Evolutionary conservation across 1,284 basidiomycete species (phyloP), one percentile per base, ranked within the genome.

Genomic region (Cryptococcus jaspeensis): DNA sequence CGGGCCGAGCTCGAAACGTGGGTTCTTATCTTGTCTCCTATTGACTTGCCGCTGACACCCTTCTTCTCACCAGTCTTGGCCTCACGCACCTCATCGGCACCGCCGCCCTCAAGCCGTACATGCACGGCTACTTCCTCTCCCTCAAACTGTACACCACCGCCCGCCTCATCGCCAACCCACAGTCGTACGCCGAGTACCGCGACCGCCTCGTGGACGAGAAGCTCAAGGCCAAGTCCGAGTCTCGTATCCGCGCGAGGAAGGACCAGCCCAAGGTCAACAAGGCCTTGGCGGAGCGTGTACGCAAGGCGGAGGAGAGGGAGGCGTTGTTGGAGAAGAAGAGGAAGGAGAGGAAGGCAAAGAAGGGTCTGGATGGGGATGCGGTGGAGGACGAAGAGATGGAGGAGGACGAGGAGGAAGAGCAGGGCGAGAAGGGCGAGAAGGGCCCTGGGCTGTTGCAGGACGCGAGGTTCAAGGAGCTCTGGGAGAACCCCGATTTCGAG

Each of bases 111-210:
- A 94, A 95, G 75, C 95, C 96, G 1, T 99, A 99, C 80, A 98
- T 99, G 95, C 96, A 99, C 78, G 96, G 96, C 49, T 98, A 94
- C 85, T 99, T 99, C 81, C 79, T 99, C 65, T 89, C 92, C 11
- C 85, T 99, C 76, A 89, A 92, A 70, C 84, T 98, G 7, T 99
- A 99, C 82, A 91, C 96, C 68, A 89, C 93, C 51, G 96, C 96
- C 1, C 87, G 94, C 37, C 84, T 97, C 66, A 92, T 99, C 65
- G 88, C 91, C 60, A 97, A 99, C 79, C 96, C 96, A 0, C 95
- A 92, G 72, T 92, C 88, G 4, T 98, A 98, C 73, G 87, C 87
- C 50, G 96, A 99, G 72, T 88, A 97, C 74, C 87, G 92, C 62
- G 93, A 97, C 74, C 86, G 87, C 65, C 79, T 90, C 64, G 84